phyloP scores from a whole-genome alignment of 805 yeast species.

The Monosporozyma aquatica region DNA sequence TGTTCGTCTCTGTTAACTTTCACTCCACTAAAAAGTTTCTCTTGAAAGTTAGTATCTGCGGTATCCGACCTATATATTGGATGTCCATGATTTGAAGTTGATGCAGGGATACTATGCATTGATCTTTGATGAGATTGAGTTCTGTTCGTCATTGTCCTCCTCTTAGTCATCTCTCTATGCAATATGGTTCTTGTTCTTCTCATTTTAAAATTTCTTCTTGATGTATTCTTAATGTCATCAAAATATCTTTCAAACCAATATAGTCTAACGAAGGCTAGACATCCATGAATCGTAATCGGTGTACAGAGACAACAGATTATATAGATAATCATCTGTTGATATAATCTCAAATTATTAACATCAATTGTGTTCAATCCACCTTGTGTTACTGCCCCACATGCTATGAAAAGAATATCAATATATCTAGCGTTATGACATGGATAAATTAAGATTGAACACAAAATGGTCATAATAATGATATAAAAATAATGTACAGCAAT shows the following conservation, averaged over 20 bases:
- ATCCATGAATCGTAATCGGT: constrained; percentile 82
- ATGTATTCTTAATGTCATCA: constrained; percentile 66
- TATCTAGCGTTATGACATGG: constrained; percentile 60
- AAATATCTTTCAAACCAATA: constrained; percentile 86
- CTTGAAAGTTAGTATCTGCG: constrained; percentile 24
- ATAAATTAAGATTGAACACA: constrained; percentile 68
- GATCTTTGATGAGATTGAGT: neutral
- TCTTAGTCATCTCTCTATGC: constrained; percentile 26
- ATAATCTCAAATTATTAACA: constrained; percentile 50
- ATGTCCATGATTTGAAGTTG: neutral
- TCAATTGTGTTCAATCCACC: constrained; percentile 85
- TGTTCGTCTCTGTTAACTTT: constrained; percentile 28
- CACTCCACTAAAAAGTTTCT: constrained; percentile 30
- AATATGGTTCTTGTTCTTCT: constrained; percentile 49
- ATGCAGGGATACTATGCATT: neutral
- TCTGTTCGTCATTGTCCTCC: constrained; percentile 13
- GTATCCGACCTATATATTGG: constrained; percentile 4
- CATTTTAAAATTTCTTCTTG: constrained; percentile 74
- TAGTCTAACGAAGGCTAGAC: constrained; percentile 64
- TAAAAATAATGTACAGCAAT: constrained; percentile 66
- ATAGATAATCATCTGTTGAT: constrained; percentile 74
- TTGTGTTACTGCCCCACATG: constrained; percentile 75
- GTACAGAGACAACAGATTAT: constrained; percentile 59
- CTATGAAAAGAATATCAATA: constrained; percentile 71
- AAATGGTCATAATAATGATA: constrained; percentile 46